These are phyloP conservation scores for Arthrobotrys megalospora DNA, from an alignment of 2,329 filamentous ascomycete species.

Conservation along the genomic window DNA sequence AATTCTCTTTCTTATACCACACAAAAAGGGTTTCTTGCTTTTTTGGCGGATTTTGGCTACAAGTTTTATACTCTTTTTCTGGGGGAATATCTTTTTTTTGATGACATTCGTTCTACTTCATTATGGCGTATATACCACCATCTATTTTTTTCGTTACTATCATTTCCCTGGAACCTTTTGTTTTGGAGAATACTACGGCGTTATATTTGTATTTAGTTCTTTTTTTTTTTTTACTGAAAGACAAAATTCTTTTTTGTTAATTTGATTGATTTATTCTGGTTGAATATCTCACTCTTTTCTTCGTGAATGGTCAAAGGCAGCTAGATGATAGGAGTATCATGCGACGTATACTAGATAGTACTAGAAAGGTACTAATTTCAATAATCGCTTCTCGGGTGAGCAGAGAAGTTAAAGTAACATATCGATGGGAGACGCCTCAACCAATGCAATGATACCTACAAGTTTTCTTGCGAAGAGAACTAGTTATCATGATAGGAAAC, in stretches of 20 bases:
- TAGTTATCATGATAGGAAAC: neutral
- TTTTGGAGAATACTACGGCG: constrained; percentile 24
- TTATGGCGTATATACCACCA: constrained; percentile 41
- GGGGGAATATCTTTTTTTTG: constrained; percentile 22
- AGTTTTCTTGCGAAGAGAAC: neutral
- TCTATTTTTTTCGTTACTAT: constrained; percentile 2
- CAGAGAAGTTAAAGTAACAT: neutral
- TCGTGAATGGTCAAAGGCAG: no score
- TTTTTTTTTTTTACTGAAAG: neutral
- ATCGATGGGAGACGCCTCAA: constrained; percentile 1
- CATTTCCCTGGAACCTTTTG: constrained; percentile 23
- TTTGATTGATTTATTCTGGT: no score
- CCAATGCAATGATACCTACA: constrained; percentile 5
- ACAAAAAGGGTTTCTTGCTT: constrained; percentile 50
- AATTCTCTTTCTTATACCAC: constrained; percentile 56
- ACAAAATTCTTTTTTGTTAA: neutral
- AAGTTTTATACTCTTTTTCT: constrained; percentile 37
- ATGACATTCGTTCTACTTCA: constrained; percentile 48
- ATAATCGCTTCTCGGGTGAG: no score
- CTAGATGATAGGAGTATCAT: no score
- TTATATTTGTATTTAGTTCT: constrained; percentile 3
- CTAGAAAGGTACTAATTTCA: no score
- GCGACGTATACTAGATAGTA: no score
- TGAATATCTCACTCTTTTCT: no score
- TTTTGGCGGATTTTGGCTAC: constrained; percentile 50